Evolutionary conservation across 2,329 filamentous ascomycete genomes (phyloP).

Genomic region (Raffaelea arxii): DNA sequence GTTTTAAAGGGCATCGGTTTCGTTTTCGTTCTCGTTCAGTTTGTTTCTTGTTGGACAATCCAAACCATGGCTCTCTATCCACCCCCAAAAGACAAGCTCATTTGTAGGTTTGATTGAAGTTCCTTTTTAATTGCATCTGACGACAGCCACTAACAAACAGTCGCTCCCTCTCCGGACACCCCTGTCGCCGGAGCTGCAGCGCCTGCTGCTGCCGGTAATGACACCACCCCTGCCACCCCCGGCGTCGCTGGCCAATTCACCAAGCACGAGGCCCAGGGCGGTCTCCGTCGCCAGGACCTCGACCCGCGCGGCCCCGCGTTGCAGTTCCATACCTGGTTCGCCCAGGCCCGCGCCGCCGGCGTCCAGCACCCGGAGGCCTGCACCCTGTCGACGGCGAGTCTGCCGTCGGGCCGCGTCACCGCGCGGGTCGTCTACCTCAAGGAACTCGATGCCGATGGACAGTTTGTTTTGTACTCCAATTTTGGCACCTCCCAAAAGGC

Average conservation of each 20-base stretch:
- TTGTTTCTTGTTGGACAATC: background rate
- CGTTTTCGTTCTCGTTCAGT: too few species aligned
- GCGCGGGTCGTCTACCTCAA: conserved; percentile 90
- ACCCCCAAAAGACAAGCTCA: conserved; percentile 9
- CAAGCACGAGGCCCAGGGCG: conserved; percentile 34
- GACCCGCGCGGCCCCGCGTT: conserved; percentile 53
- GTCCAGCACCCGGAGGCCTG: conserved; percentile 80
- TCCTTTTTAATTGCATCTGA: background rate
- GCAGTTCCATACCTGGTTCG: conserved; percentile 91
- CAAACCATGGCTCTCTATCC: conserved; percentile 11
- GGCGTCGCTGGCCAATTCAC: conserved; percentile 77
- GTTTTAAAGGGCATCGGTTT: too few species aligned
- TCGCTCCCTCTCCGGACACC: conserved; percentile 12
- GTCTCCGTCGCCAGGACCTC: conserved; percentile 53
- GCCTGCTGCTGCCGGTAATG: background rate
- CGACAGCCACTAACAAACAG: too few species aligned
- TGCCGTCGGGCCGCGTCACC: conserved; percentile 77
- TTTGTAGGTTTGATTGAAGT: conserved; percentile 6
- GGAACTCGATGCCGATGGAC: conserved; percentile 70
- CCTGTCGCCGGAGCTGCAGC: conserved; percentile 1
- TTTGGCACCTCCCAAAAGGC: conserved; percentile 69
- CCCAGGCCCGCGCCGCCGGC: conserved; percentile 45
- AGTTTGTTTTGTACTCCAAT: conserved; percentile 94
- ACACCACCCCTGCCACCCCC: conserved; percentile 31
- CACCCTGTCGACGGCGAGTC: conserved; percentile 71